Conservation (phyloP, 139 green algal genomes). For the Micractinium sp. region DNA sequence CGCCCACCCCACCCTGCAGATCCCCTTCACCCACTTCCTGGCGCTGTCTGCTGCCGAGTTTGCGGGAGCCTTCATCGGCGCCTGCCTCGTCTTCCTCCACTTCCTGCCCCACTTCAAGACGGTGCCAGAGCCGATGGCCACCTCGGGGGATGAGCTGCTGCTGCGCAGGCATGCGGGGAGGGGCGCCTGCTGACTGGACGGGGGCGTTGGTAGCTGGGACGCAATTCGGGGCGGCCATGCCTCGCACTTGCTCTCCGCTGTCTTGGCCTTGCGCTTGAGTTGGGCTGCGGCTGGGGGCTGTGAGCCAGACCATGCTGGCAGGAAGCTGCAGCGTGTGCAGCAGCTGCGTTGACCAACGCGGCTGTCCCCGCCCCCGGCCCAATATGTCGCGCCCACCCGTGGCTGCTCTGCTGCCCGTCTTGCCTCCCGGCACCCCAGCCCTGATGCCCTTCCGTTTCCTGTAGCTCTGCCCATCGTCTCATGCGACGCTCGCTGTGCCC, state of each 20-base stretch:
- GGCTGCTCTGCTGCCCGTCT: no score
- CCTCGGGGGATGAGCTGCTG: conserved; percentile 46
- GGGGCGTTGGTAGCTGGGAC: background rate
- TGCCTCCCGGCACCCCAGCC: no score
- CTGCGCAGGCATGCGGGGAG: conserved; percentile 34
- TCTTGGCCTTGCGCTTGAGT: background rate
- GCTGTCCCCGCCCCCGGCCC: no score
- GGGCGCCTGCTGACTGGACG: no score
- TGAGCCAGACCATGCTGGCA: no score
- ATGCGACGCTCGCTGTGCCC: background rate
- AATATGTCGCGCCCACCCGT: no score
- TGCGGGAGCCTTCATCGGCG: conserved; percentile 55
- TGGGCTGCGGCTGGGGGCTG: background rate
- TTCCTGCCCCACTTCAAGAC: conserved; percentile 73
- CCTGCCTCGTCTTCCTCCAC: conserved; percentile 58
- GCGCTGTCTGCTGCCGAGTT: conserved; percentile 49
- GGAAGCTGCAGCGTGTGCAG: no score
- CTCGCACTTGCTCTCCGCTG: no score
- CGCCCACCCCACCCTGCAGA: background rate
- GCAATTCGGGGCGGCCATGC: background rate
- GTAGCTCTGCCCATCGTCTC: no score
- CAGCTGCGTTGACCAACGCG: no score
- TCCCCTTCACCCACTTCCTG: conserved; percentile 39
- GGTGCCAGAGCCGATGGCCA: conserved; percentile 53
- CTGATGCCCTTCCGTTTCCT: no score